phyloP scores from a whole-genome alignment of 441 rosid species.

The Croton laevigatus region DNA sequence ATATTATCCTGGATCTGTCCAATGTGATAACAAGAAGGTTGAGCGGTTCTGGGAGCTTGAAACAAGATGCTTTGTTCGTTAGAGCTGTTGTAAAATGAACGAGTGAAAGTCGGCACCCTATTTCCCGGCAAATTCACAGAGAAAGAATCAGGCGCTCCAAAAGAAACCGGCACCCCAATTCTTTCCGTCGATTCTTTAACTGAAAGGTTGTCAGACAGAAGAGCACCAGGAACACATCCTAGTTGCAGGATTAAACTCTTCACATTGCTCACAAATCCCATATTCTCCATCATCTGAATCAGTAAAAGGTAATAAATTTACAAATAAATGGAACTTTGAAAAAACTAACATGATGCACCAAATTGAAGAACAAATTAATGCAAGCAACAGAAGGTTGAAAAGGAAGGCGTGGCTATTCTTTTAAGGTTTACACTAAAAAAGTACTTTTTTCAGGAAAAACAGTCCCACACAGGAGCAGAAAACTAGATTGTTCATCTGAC shows the following conservation, averaged over 20 bases:
- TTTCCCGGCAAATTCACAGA: constrained; percentile 31
- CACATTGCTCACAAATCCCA: constrained; percentile 75
- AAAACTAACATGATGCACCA: constrained; percentile 2
- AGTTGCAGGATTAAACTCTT: constrained; percentile 74
- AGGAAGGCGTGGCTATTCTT: not conserved
- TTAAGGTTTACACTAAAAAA: not conserved
- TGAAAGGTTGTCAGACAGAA: constrained; percentile 49
- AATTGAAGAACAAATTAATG: constrained; percentile 17
- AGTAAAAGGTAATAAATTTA: constrained; percentile 21
- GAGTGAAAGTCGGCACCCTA: constrained; percentile 32
- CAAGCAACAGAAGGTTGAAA: constrained; percentile 2
- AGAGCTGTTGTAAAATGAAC: constrained; percentile 29
- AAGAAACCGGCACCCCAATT: constrained; percentile 49
- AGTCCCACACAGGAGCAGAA: too few species aligned
- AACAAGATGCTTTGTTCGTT: constrained; percentile 42
- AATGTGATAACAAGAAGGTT: constrained; percentile 29
- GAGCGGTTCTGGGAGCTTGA: constrained; percentile 36
- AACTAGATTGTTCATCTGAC: too few species aligned
- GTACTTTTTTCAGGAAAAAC: too few species aligned
- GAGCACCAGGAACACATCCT: constrained; percentile 74
- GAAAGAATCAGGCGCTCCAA: constrained; percentile 31
- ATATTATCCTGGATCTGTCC: constrained; percentile 33
- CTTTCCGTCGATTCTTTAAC: constrained; percentile 40
- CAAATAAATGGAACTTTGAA: constrained; percentile 16
- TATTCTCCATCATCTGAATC: constrained; percentile 77